Percentiles rank a stretch among this genome's conserved stretches.
Evolutionary conservation across 768 basidiomycete species (phyloP).

Genomic region (Auricularia cornea): DNA sequence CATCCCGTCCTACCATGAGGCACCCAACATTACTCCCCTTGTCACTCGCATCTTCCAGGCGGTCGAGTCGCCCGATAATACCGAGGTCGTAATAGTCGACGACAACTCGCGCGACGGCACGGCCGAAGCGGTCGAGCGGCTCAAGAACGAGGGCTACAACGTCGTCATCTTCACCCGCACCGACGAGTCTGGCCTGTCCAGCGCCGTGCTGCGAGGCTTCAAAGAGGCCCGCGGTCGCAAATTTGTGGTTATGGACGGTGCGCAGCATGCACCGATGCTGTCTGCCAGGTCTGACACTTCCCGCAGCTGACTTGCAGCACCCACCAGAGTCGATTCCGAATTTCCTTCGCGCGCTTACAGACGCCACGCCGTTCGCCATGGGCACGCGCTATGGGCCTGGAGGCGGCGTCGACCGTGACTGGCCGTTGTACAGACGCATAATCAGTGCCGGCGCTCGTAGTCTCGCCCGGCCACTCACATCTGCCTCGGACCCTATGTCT

Average conservation of each 20-base stretch:
- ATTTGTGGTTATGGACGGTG: not conserved
- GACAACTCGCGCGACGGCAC: constrained; percentile 1
- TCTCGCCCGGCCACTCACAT: not conserved
- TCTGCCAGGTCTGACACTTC: not conserved
- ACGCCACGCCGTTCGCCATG: not conserved
- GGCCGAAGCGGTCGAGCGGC: not conserved
- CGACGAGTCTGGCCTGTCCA: not conserved
- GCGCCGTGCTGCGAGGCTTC: not conserved
- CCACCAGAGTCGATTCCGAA: not conserved
- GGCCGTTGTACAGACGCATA: not conserved
- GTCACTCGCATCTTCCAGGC: not conserved
- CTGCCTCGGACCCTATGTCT: not conserved
- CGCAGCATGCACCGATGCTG: not conserved
- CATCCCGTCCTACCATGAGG: not conserved
- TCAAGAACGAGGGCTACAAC: not conserved
- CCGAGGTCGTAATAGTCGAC: not conserved
- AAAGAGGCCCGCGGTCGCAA: not conserved
- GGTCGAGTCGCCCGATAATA: not conserved
- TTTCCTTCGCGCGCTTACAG: not conserved
- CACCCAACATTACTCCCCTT: not conserved
- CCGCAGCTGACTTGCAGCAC: not conserved
- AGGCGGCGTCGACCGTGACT: not conserved
- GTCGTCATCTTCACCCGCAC: not conserved
- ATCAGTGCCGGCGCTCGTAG: not conserved
- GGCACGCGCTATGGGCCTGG: constrained; percentile 1